Evolutionary conservation across 2,329 filamentous ascomycete species (phyloP).

Genomic region (Apiospora pterosperma): DNA sequence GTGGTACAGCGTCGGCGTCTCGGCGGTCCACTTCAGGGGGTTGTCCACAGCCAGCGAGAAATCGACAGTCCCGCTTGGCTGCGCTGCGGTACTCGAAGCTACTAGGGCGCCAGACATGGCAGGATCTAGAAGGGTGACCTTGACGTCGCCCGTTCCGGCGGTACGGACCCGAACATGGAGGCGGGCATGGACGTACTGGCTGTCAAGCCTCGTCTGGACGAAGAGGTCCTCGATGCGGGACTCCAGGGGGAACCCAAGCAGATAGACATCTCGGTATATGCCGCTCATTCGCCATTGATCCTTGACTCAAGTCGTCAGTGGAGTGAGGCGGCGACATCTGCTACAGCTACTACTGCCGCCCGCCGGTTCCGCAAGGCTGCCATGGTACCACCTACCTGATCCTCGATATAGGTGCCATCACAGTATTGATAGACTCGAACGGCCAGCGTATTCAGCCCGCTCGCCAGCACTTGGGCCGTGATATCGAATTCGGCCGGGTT

Average conservation of each 20-base stretch:
- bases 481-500: conserved; percentile 63
- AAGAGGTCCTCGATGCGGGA: conserved; percentile 55
- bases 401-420: conserved; percentile 60
- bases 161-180: conserved; percentile 38
- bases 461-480: conserved; percentile 37
- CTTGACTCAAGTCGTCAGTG: conserved; percentile 15
- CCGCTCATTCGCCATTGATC: conserved; percentile 60
- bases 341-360: neutral
- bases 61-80: conserved; percentile 31
- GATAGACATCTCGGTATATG: conserved; percentile 54
- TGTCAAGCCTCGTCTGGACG: conserved; percentile 49
- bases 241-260: conserved; percentile 51
- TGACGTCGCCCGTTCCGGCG: conserved; percentile 56
- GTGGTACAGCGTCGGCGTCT: conserved; percentile 54
- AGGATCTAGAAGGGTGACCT: conserved; percentile 51
- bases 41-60: conserved; percentile 33
- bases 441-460: conserved; percentile 44
- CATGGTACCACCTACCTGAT: conserved; percentile 33
- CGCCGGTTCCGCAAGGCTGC: neutral
- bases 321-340: too few species aligned
- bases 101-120: conserved; percentile 51
- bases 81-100: conserved; percentile 48
- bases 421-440: conserved; percentile 60
- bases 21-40: conserved; percentile 59
- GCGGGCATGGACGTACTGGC: conserved; percentile 49